Evolutionary conservation across 805 yeast genomes (phyloP).

Genomic region (Starmera quercuum): DNA sequence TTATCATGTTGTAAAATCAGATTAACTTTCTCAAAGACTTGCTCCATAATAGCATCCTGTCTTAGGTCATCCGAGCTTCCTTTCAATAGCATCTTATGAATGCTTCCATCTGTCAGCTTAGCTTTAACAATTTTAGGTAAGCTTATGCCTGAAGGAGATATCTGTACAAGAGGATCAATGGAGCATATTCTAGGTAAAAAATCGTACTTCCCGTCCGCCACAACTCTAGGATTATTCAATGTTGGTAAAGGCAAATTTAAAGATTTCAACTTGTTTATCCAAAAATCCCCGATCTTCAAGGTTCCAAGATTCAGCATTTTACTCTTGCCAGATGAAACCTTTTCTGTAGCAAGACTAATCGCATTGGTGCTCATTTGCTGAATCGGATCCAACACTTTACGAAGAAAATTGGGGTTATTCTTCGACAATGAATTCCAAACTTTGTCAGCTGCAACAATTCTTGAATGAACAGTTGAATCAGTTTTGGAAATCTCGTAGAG

Average conservation of each 20-base stretch:
- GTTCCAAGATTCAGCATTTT: conserved; percentile 21
- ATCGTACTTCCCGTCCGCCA: conserved; percentile 35
- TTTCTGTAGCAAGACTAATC: conserved; percentile 42
- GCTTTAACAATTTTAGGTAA: conserved; percentile 73
- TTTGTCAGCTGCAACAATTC: conserved; percentile 43
- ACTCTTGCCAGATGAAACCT: conserved; percentile 21
- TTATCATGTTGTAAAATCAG: conserved; percentile 47
- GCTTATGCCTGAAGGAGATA: conserved; percentile 83
- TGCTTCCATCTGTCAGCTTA: conserved; percentile 47
- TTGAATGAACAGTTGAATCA: conserved; percentile 33
- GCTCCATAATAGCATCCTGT: conserved; percentile 97
- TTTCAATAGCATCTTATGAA: conserved; percentile 59
- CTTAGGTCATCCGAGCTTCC: conserved; percentile 87
- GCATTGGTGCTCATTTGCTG: conserved; percentile 43
- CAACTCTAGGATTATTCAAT: conserved; percentile 32
- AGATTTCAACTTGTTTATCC: conserved; percentile 43
- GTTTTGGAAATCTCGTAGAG: conserved; percentile 20
- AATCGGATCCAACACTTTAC: conserved; percentile 33
- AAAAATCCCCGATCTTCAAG: conserved; percentile 42
- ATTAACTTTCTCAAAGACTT: conserved; percentile 86
- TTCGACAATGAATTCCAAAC: conserved; percentile 36
- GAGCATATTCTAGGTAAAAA: conserved; percentile 37
- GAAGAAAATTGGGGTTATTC: conserved; percentile 17
- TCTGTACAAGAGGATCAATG: conserved; percentile 37
- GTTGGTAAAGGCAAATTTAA: conserved; percentile 65